Conservation (phyloP, 164 flowering plant genomes). For the Stephania japonica region DNA sequence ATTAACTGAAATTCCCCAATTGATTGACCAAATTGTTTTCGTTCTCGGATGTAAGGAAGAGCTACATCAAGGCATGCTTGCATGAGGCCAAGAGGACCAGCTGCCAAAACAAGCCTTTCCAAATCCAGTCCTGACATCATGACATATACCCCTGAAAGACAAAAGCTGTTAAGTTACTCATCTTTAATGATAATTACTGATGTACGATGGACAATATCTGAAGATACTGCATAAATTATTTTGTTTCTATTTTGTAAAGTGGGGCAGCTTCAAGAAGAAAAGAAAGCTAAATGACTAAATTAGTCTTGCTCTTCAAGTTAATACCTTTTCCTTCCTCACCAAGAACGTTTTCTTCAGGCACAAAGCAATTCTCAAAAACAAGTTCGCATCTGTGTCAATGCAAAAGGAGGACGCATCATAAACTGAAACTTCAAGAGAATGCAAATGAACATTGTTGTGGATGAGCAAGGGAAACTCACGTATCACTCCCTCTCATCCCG, state of each 20-base stretch:
- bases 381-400: slow-evolving; percentile 80
- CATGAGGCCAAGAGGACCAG: slow-evolving; percentile 95
- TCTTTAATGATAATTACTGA: background rate
- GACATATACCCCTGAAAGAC: slow-evolving; percentile 82
- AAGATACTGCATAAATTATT: background rate
- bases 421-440: background rate
- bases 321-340: slow-evolving; percentile 99
- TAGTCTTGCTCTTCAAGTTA: background rate
- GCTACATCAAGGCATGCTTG: slow-evolving; percentile 93
- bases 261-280: background rate
- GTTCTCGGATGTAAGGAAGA: slow-evolving; percentile 80
- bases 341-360: slow-evolving; percentile 89
- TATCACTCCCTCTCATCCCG: slow-evolving; percentile 99
- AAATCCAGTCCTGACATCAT: slow-evolving; percentile 97
- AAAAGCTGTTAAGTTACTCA: background rate
- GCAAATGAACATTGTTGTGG: background rate
- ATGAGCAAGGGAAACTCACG: slow-evolving; percentile 44
- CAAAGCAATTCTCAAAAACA: slow-evolving; percentile 97
- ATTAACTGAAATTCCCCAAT: slow-evolving; percentile 94
- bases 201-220: background rate
- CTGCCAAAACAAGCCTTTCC: slow-evolving; percentile 96
- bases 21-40: slow-evolving; percentile 94
- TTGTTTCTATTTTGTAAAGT: too few relatives aligned
- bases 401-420: slow-evolving; percentile 12
- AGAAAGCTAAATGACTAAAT: background rate